Evolutionary conservation across 352 stramenopile species (phyloP).

Genomic region (Pythium grandisporangium): DNA sequence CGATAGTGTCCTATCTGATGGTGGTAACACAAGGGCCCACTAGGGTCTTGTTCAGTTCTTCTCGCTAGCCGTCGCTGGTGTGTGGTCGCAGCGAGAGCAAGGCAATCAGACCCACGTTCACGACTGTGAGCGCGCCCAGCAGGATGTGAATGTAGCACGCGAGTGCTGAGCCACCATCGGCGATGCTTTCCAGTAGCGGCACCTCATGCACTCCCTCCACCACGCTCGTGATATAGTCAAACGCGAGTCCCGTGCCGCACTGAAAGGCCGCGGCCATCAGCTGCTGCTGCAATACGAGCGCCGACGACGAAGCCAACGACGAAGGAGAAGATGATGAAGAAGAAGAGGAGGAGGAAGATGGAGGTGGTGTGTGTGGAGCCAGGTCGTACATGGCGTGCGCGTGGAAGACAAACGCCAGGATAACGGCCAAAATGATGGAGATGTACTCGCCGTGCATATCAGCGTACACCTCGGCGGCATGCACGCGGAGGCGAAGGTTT

Average conservation of each 20-base stretch:
- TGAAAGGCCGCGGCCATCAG: constrained; percentile 8
- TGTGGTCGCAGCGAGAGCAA: constrained; percentile 3
- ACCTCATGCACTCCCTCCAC: constrained; percentile 28
- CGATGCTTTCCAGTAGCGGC: constrained; percentile 22
- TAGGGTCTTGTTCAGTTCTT: too few species aligned
- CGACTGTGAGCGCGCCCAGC: constrained; percentile 10
- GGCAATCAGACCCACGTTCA: constrained; percentile 19
- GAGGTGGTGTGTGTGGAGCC: too few species aligned
- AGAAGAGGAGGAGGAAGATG: too few species aligned
- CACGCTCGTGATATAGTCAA: constrained; percentile 22
- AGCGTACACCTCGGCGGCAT: constrained; percentile 36
- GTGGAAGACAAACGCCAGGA: constrained; percentile 11
- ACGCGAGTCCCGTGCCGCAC: constrained; percentile 12
- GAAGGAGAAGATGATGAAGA: too few species aligned
- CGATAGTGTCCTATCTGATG: too few species aligned
- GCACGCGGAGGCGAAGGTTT: constrained; percentile 16
- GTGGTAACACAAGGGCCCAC: too few species aligned
- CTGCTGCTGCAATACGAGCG: neutral
- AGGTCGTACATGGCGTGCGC: constrained; percentile 17
- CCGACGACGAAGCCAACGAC: neutral
- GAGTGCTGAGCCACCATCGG: constrained; percentile 14
- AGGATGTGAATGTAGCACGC: constrained; percentile 16
- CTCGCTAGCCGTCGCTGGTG: too few species aligned
- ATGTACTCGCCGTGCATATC: constrained; percentile 47
- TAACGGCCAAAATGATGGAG: constrained; percentile 23